Conservation (phyloP, 192 early-diverging fungal species). For the Backusella tarrabulga region DNA sequence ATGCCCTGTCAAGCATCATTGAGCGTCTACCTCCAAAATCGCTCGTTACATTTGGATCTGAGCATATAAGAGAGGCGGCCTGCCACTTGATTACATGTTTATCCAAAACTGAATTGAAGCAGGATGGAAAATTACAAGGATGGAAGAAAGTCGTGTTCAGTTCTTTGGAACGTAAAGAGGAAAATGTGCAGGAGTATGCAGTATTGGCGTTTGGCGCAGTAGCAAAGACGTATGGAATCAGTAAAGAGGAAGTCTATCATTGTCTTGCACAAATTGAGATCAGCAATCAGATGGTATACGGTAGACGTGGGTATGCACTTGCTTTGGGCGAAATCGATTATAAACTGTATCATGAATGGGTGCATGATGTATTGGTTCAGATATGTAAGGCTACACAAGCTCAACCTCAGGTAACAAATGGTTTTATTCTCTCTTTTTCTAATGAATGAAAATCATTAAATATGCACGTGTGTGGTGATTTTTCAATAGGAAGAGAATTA, state of each 20-base stretch:
- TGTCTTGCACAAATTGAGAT: conserved; percentile 29
- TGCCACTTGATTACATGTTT: conserved; percentile 52
- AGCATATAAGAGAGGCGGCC: conserved; percentile 50
- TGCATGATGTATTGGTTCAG: conserved; percentile 19
- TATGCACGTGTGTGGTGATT: background rate
- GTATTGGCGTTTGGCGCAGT: conserved; percentile 46
- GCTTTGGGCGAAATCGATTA: conserved; percentile 60
- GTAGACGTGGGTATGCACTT: conserved; percentile 60
- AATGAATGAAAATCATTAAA: background rate
- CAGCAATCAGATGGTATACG: conserved; percentile 40
- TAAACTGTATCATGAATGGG: conserved; percentile 16
- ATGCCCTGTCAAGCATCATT: conserved; percentile 38
- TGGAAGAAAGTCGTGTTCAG: conserved; percentile 55
- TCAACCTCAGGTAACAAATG: conserved; percentile 13
- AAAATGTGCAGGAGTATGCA: conserved; percentile 56
- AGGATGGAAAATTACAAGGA: conserved; percentile 15
- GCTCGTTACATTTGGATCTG: conserved; percentile 61
- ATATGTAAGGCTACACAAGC: conserved; percentile 17
- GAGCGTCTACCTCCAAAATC: conserved; percentile 36
- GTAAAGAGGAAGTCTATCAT: conserved; percentile 34
- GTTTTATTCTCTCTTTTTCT: background rate
- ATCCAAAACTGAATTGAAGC: conserved; percentile 40
- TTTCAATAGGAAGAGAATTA: conserved; percentile 17
- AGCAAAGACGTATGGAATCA: conserved; percentile 40
- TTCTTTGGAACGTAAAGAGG: conserved; percentile 65